Conservation (phyloP, 2,329 filamentous ascomycete genomes). For the Cercospora citrullina region DNA sequence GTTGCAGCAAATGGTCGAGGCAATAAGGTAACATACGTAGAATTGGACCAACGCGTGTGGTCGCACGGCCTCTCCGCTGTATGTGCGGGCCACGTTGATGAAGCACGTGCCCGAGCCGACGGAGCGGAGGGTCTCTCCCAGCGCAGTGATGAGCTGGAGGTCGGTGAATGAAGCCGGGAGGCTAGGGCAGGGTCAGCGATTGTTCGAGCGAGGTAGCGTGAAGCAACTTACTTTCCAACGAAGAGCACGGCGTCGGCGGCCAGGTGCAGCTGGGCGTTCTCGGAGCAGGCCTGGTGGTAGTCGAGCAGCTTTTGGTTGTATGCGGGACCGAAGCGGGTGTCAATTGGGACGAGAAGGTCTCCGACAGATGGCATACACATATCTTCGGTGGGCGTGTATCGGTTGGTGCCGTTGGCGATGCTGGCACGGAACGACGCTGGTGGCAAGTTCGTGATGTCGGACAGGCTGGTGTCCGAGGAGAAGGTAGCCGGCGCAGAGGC, state of each 20-base stretch:
- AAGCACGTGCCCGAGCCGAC: neutral
- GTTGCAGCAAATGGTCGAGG: neutral
- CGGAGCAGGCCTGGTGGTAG: neutral
- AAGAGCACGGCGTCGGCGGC: constrained; percentile 1
- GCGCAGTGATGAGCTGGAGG: neutral
- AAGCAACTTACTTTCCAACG: neutral
- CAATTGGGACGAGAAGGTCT: constrained; percentile 3
- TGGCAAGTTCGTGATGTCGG: neutral
- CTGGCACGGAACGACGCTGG: neutral
- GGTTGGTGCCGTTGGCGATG: neutral
- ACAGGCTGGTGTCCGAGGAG: neutral
- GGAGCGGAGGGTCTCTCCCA: neutral
- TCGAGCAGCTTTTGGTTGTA: constrained; percentile 1
- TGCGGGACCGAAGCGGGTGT: constrained; percentile 4
- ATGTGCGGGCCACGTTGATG: neutral
- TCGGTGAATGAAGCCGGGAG: neutral
- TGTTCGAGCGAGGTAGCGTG: neutral
- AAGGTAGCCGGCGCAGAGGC: constrained; percentile 1
- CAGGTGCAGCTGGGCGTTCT: constrained; percentile 1
- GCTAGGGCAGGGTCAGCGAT: neutral
- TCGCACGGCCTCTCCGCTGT: neutral
- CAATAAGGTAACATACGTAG: neutral
- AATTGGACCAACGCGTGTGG: neutral
- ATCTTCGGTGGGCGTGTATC: neutral
- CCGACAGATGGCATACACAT: neutral